Conservation (phyloP, 1,284 basidiomycete genomes). For the Blastosporella zonata region DNA sequence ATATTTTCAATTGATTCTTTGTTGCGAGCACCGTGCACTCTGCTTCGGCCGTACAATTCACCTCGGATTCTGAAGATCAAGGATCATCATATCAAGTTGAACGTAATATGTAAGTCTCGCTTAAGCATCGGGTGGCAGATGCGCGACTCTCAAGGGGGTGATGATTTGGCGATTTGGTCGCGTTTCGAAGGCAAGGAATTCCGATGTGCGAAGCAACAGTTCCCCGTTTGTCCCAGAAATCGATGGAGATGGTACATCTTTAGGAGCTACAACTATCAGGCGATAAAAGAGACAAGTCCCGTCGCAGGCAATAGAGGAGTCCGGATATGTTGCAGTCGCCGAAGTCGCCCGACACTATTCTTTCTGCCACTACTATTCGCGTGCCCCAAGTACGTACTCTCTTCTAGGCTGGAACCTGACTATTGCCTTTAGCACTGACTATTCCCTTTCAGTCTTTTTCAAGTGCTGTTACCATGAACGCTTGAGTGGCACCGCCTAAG, state of each 20-base stretch:
- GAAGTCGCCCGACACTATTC: background rate
- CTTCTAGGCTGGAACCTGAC: background rate
- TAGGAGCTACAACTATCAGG: too few relatives aligned
- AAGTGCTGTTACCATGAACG: too few relatives aligned
- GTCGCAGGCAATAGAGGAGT: too few relatives aligned
- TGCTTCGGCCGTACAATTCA: background rate
- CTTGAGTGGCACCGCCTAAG: too few relatives aligned
- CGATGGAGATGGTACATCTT: background rate
- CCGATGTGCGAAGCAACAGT: background rate
- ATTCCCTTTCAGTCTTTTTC: background rate
- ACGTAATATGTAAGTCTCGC: background rate
- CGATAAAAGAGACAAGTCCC: too few relatives aligned
- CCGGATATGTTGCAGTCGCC: background rate
- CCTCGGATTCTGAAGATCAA: background rate
- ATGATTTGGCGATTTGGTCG: background rate
- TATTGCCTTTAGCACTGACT: background rate
- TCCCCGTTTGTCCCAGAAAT: background rate
- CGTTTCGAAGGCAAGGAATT: background rate
- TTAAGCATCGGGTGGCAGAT: background rate
- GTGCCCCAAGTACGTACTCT: background rate
- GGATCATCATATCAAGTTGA: background rate
- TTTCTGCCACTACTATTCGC: background rate
- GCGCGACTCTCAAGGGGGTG: background rate
- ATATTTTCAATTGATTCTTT: conserved; percentile 2
- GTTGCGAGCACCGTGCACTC: background rate